phyloP scores from a whole-genome alignment of 176 grass and related monocot species.

The Zizania latifolia region DNA sequence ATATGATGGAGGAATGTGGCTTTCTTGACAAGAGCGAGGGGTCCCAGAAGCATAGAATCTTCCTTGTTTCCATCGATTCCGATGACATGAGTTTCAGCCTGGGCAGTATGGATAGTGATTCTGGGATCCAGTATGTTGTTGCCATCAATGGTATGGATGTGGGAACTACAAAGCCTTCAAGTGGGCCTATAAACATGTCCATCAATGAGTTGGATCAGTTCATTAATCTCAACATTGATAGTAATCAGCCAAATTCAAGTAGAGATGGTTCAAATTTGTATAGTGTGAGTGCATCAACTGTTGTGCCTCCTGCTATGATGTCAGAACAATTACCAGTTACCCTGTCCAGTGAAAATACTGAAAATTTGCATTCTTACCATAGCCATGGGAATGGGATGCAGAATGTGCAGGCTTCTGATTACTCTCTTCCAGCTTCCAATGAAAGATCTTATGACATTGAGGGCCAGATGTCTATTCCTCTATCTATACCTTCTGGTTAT shows the following conservation, averaged over 20 bases:
- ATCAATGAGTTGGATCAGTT: constrained; percentile 60
- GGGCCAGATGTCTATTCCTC: constrained; percentile 47
- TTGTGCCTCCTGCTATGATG: constrained; percentile 20
- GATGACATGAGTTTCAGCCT: constrained; percentile 72
- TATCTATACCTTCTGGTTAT: constrained; percentile 60
- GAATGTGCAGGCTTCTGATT: constrained; percentile 46
- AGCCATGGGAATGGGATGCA: constrained; percentile 36
- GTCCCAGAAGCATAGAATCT: constrained; percentile 82
- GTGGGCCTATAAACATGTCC: constrained; percentile 53
- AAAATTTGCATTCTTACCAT: constrained; percentile 41
- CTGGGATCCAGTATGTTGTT: constrained; percentile 85
- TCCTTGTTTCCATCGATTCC: constrained; percentile 68
- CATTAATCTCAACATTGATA: constrained; percentile 58
- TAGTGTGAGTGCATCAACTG: constrained; percentile 20
- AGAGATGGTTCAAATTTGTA: constrained; percentile 36
- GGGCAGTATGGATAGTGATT: constrained; percentile 81
- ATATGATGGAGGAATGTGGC: constrained; percentile 87
- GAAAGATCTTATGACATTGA: constrained; percentile 43
- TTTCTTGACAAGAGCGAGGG: constrained; percentile 62
- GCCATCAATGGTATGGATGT: constrained; percentile 81
- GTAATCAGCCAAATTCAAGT: constrained; percentile 31
- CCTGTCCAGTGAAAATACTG: constrained; percentile 36
- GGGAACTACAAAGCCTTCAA: constrained; percentile 40
- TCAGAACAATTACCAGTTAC: constrained; percentile 18
- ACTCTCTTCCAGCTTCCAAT: constrained; percentile 13